Evolutionary conservation across 495 filamentous ascomycete species (phyloP).

Genomic region (Lasiosphaeria ovina): DNA sequence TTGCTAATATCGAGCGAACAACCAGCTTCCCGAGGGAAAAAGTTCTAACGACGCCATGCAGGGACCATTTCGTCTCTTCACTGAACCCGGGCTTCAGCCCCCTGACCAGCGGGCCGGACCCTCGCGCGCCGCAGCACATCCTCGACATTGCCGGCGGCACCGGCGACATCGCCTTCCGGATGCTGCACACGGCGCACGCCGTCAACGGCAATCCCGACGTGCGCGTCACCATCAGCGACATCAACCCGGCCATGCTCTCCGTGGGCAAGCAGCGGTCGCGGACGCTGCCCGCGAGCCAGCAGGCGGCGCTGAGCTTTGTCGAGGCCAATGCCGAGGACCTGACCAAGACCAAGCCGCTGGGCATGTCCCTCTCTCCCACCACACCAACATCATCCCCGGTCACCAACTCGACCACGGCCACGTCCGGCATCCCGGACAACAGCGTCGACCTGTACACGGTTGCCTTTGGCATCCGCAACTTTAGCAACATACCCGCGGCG

Average conservation of each 20-base stretch:
- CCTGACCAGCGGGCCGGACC: conserved; percentile 32
- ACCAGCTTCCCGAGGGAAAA: background rate
- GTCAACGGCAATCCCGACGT: conserved; percentile 78
- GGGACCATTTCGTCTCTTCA: conserved; percentile 89
- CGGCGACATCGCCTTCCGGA: conserved; percentile 95
- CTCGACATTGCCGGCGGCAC: conserved; percentile 97
- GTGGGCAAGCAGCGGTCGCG: conserved; percentile 77
- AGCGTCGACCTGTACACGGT: conserved; percentile 92
- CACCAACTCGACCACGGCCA: conserved; percentile 25
- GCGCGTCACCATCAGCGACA: conserved; percentile 86
- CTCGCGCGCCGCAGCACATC: conserved; percentile 60
- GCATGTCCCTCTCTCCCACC: background rate
- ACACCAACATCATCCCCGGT: conserved; percentile 7
- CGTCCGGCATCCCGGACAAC: conserved; percentile 51
- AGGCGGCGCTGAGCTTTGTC: conserved; percentile 65
- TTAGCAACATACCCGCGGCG: conserved; percentile 79
- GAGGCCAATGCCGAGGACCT: conserved; percentile 89
- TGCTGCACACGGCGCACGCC: conserved; percentile 82
- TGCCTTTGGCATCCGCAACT: conserved; percentile 96
- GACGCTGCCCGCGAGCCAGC: conserved; percentile 43
- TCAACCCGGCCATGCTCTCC: conserved; percentile 89
- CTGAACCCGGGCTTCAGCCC: conserved; percentile 80
- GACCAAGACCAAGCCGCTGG: conserved; percentile 23
- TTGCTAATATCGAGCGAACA: too few relatives aligned
- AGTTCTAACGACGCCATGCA: conserved; percentile 16